Evolutionary conservation across 768 basidiomycete genomes (phyloP).

Genomic region (Sarcodon sp.): DNA sequence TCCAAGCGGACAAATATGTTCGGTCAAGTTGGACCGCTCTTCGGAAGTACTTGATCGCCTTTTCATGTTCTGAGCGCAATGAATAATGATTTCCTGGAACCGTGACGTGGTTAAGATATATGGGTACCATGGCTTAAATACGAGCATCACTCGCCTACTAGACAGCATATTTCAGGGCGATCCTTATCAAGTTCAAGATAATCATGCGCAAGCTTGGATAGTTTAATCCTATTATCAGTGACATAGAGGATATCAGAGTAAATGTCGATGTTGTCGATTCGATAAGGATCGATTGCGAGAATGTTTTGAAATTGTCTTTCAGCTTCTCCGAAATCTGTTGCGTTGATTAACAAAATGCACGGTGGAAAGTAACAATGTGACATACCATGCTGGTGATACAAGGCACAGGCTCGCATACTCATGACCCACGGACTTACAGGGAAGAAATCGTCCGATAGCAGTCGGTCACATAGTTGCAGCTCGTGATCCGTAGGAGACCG

Average conservation of each 20-base stretch:
- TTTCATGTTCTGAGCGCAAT: slow-evolving; percentile 84
- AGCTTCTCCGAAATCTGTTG: slow-evolving; percentile 76
- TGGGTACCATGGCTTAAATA: neutral
- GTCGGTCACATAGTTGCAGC: slow-evolving; percentile 64
- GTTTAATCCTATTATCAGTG: slow-evolving; percentile 75
- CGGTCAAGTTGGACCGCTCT: slow-evolving; percentile 92
- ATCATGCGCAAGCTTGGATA: slow-evolving; percentile 86
- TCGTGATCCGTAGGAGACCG: slow-evolving; percentile 85
- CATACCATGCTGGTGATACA: slow-evolving; percentile 86
- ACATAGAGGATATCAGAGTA: slow-evolving; percentile 97
- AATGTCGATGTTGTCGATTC: slow-evolving; percentile 91
- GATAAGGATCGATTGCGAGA: slow-evolving; percentile 66
- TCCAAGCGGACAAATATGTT: slow-evolving; percentile 95
- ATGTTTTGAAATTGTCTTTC: slow-evolving; percentile 80
- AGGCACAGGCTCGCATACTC: slow-evolving; percentile 72
- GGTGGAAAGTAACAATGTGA: neutral
- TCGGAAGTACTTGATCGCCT: slow-evolving; percentile 91
- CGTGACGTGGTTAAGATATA: neutral
- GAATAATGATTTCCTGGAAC: slow-evolving; percentile 92
- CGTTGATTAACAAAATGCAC: slow-evolving; percentile 2
- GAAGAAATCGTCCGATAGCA: slow-evolving; percentile 62
- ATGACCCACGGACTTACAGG: slow-evolving; percentile 77
- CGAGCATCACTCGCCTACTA: slow-evolving; percentile 57
- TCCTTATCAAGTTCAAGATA: slow-evolving; percentile 85
- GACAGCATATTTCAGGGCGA: slow-evolving; percentile 90